Base-by-base conservation (phyloP, 1,284 basidiomycete species). In the Meripilus lineatus region DNA sequence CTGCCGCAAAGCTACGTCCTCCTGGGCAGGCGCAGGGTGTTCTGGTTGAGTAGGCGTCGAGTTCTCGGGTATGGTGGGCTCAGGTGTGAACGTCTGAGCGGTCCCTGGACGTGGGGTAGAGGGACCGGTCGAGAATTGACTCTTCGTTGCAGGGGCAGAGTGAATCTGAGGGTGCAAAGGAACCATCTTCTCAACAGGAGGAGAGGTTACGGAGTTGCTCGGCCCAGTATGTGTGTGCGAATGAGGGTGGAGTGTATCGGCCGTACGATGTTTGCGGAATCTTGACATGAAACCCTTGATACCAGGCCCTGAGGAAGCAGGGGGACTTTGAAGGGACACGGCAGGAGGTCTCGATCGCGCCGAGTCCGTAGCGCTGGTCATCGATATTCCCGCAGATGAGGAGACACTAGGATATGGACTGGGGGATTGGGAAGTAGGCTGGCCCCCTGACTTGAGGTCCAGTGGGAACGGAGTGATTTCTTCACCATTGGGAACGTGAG, bases 261-360 rank as follows among this genome's bases (percentile, higher is more conserved):
- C 56, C 17, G 67, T 57, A 42, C 81, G 74, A 49, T 72, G 76
- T 57, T 80, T 89, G 40, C 84, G 76, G 59, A 90, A 84, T 30
- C 84, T 76, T 22, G 85, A 77, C 76, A 90, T 88, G 61, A 90
- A 83, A 8, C 84, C 80, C 59, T 80, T 85, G 20, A 89, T 56
- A 33, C 84, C 81, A 26, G 85, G 86, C 11, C 79, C 72, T 20
- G 84, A 76, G 17, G 84, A 81, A 4, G 82, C 77, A 50, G 83
- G 81, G 17, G 83, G 81, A 46, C 74, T 77, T 5, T 74, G 63
- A 18, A 58, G 24, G 15, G 52, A 50, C 4, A 53, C 50, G 10
- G 74, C 56, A 18, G 75, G 61, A 2, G 72, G 67, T 53, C 78
- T 81, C 48, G 73, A 70, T 49, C 74, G 71, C 17, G 63, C 62